Evolutionary conservation across 2,329 filamentous ascomycete genomes (phyloP), one percentile per base, ranked within the genome.

Genomic region (Phoma sp.): DNA sequence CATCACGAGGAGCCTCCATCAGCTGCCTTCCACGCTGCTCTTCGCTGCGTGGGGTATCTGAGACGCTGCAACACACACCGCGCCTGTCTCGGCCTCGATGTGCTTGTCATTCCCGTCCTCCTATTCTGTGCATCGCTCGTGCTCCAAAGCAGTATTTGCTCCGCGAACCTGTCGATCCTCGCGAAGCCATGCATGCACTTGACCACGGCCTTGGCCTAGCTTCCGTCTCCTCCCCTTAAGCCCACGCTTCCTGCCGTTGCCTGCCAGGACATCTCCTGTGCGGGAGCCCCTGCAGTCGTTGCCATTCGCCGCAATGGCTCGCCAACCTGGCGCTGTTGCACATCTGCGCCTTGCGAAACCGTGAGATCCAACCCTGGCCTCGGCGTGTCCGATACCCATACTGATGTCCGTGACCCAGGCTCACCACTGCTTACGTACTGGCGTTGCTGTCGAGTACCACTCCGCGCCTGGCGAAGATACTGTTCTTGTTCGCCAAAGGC

Each of bases 351-450:
- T 57, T 43, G 48, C 39, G 29, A 52, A 52, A 57, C 44, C 41
- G 45, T 54, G 44, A 51, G 40, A 33, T 12, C 32, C 19, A 37
- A 43, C 19, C 21, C n/a, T 35, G 13, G 17, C 25, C n/a, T 41
- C 48, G 49, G 19, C 41, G 37, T 32, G 15, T 40, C 46, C 51
- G 45, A 43, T n/a, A 32, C 32, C n/a, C 46, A 15, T 15, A 49
- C 49, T 49, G 45, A 51, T 38, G 4, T 25, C 13, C 17, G 15
- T 22, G 10, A 13, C 38, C 36, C 41, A 69, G 64, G 4, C 60
- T 68, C 33, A 62, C 57, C 32, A 63, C 62, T 32, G 71, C 71
- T 33, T 74, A 73, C 51, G 2, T 64, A 7, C 61, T 74, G 8
- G 71, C 55, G 8, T 64, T 69, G 39, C 38, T 72, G 19, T 72